Percentiles rank a stretch among this genome's conserved stretches.
Conservation (phyloP, 2,329 filamentous ascomycete genomes). For the Penicillium concentricum region DNA sequence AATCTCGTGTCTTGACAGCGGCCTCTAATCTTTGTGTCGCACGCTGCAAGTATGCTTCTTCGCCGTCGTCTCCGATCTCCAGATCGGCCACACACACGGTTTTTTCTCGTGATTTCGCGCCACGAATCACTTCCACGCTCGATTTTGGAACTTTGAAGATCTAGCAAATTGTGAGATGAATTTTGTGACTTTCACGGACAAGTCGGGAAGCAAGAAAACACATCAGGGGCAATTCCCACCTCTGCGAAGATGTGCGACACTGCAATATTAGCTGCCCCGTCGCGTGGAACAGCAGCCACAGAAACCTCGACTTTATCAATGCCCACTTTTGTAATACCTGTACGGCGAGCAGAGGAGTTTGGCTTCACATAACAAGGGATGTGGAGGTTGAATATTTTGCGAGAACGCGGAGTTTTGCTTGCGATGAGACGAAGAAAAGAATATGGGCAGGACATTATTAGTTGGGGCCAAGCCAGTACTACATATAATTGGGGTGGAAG, state of each 20-base stretch:
- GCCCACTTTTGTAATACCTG: constrained; percentile 60
- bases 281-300: constrained; percentile 63
- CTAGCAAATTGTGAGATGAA: constrained; percentile 33
- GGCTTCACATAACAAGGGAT: constrained; percentile 68
- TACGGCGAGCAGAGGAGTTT: constrained; percentile 59
- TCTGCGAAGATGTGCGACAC: constrained; percentile 63
- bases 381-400: constrained; percentile 47
- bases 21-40: constrained; percentile 19
- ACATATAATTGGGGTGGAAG: background rate
- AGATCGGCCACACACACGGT: constrained; percentile 46
- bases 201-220: background rate
- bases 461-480: background rate
- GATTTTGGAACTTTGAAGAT: constrained; percentile 63
- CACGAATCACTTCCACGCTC: constrained; percentile 61
- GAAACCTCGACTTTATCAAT: constrained; percentile 62
- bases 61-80: constrained; percentile 32
- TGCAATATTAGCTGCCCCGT: constrained; percentile 69
- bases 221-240: constrained; percentile 37
- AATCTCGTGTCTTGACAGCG: constrained; percentile 13
- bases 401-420: constrained; percentile 1
- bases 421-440: constrained; percentile 14
- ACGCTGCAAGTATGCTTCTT: constrained; percentile 28
- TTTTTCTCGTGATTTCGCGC: constrained; percentile 65
- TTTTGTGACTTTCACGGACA: background rate
- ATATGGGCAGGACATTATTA: constrained; percentile 8